A percentile compares a stretch with the other conserved stretches of the same genome.
These are phyloP conservation scores for Brassica juncea DNA, from an alignment of 345 rosid genomes.

Conservation along the genomic window DNA sequence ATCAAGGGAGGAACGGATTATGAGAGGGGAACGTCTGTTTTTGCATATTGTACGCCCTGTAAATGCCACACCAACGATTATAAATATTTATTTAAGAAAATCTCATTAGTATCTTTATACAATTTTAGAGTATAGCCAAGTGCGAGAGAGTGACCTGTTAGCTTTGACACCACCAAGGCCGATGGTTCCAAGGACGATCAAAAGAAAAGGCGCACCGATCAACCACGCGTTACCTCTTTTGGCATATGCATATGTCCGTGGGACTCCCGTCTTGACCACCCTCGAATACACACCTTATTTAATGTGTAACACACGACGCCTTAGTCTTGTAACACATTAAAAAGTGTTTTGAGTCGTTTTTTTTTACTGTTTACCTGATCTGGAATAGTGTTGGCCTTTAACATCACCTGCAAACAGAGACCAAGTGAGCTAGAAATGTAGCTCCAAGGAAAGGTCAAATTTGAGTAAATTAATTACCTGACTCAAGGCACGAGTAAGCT, in stretches of 20 bases:
- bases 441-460: neutral
- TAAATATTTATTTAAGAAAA: neutral
- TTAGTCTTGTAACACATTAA: conserved; percentile 33
- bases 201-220: conserved; percentile 59
- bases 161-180: conserved; percentile 74
- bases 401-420: conserved; percentile 28
- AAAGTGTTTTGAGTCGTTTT: neutral
- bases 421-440: neutral
- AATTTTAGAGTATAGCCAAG: neutral
- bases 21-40: conserved; percentile 66
- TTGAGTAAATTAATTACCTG: conserved; percentile 49
- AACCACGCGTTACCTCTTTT: conserved; percentile 60
- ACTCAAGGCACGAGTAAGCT: conserved; percentile 61
- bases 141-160: conserved; percentile 50
- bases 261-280: conserved; percentile 74
- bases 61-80: conserved; percentile 8
- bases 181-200: conserved; percentile 65
- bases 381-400: conserved; percentile 22
- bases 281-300: conserved; percentile 50
- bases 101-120: neutral
- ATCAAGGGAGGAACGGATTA: conserved; percentile 88
- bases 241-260: conserved; percentile 44
- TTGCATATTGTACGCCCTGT: conserved; percentile 80
- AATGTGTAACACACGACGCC: conserved; percentile 46
- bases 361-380: conserved; percentile 47